phyloP scores from a whole-genome alignment of 345 rosid species.

The Eucalyptus sp. region DNA sequence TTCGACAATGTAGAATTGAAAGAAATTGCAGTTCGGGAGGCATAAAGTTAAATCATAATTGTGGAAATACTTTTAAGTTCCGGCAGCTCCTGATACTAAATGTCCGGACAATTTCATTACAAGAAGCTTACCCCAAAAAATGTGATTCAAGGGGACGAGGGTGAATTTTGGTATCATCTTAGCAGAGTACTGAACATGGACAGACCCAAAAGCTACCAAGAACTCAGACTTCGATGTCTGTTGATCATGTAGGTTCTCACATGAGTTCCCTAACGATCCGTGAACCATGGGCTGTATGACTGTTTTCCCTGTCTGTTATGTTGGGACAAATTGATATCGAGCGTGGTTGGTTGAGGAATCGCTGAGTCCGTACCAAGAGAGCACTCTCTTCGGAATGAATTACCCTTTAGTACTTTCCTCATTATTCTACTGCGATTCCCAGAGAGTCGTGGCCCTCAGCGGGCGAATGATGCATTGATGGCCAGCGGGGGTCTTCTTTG shows the following conservation, averaged over 20 bases:
- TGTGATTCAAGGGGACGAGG: background rate
- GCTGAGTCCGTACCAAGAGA: background rate
- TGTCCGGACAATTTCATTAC: background rate
- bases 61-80: background rate
- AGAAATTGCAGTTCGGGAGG: background rate
- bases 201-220: background rate
- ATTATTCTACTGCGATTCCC: background rate
- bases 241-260: background rate
- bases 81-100: background rate
- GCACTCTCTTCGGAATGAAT: background rate
- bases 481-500: background rate
- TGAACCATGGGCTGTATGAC: background rate
- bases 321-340: background rate
- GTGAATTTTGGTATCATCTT: background rate
- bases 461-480: background rate
- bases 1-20: background rate
- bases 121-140: background rate
- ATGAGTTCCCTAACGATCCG: background rate
- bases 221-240: background rate
- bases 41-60: background rate
- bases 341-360: background rate
- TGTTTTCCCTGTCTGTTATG: background rate
- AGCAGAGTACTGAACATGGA: background rate
- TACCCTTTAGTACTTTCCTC: background rate
- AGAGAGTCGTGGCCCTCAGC: background rate